Percentiles rank a stretch among this genome's conserved stretches.
Evolutionary conservation across 176 grass and related monocot genomes (phyloP).

Genomic region (Raddia guianensis): DNA sequence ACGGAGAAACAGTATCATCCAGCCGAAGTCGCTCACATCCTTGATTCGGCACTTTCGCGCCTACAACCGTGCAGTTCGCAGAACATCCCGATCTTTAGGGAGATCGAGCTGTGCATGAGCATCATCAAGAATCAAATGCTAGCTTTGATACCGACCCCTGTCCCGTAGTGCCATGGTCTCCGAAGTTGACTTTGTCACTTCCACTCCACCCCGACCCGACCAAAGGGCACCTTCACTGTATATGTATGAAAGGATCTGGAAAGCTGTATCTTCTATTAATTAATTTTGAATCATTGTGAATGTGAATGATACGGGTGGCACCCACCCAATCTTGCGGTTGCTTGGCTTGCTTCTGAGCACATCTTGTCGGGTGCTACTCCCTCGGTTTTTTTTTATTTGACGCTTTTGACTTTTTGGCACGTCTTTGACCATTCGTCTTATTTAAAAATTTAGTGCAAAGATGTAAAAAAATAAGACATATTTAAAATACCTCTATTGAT

Average conservation of each 20-base stretch:
- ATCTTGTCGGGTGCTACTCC: too few relatives aligned
- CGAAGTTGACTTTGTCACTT: too few relatives aligned
- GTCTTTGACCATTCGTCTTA: too few relatives aligned
- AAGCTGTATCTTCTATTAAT: neutral
- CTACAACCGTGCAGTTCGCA: constrained; percentile 77
- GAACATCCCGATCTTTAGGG: constrained; percentile 67
- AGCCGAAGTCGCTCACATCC: constrained; percentile 87
- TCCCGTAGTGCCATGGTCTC: constrained; percentile 36
- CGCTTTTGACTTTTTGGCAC: too few relatives aligned
- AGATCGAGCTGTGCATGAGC: constrained; percentile 88
- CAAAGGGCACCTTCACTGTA: neutral
- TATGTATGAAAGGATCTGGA: constrained; percentile 16
- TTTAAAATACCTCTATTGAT: too few relatives aligned
- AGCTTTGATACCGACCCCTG: constrained; percentile 75
- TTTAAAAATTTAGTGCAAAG: too few relatives aligned
- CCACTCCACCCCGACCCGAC: too few relatives aligned
- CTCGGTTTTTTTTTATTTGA: too few relatives aligned
- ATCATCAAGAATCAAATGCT: constrained; percentile 95
- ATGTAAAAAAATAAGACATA: too few relatives aligned
- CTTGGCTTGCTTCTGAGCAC: too few relatives aligned
- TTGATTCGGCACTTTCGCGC: constrained; percentile 71
- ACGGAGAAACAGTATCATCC: constrained; percentile 91
- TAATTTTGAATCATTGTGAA: neutral
- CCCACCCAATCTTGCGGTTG: neutral
- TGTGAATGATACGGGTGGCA: neutral